Base-by-base conservation (phyloP, 2,329 filamentous ascomycete genomes). In the Claviceps fusiformis region DNA sequence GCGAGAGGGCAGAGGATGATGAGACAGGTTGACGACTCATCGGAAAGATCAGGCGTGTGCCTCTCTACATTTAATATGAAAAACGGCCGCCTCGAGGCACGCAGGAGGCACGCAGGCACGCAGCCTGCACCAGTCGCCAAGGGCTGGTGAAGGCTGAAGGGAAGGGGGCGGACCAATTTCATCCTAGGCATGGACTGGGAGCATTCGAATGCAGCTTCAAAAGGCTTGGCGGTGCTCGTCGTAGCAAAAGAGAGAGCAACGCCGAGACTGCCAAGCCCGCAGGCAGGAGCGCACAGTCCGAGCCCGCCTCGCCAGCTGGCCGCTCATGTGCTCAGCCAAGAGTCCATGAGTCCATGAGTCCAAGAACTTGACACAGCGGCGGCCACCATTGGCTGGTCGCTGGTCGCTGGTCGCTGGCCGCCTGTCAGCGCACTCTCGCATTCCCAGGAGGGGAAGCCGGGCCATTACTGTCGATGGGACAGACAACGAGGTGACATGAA, bases 181-280 rank as follows among this genome's bases (percentile, higher is more conserved):
- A 56, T 52, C 51, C 47, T 44, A 27, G 48, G 39, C 48, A 50
- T 39, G 48, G 44, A 46, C 46, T 7, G 46, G 46, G 19, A 43
- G 52, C 52, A 41, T 54, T 49, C 31, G 50, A 41, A 37, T 27
- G 46, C 24, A 46, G 56, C 46, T 35, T 55, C 54, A 50, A 55
- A 50, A 55, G 59, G 56, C 59, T 61, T 61, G 59, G 59, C 59
- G 53, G 55, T 53, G 51, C 56, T 49, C 54, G 43, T 50, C 41
- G 53, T 35, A 50, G 50, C 56, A 49, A 56, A 48, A 50, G 52
- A 44, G 49, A 55, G 51, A 52, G 52, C 55, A 54, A 58, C 54
- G 58, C 59, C 59, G 55, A 60, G 59, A 57, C 59, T 55, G 59
- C 59, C 59, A 61, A 61, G 59, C 52, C 59, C 54, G 19, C 53